Evolutionary conservation across 2,329 filamentous ascomycete genomes (phyloP), one percentile per base, ranked within the genome.

Genomic region (Clonostachys byssicola): DNA sequence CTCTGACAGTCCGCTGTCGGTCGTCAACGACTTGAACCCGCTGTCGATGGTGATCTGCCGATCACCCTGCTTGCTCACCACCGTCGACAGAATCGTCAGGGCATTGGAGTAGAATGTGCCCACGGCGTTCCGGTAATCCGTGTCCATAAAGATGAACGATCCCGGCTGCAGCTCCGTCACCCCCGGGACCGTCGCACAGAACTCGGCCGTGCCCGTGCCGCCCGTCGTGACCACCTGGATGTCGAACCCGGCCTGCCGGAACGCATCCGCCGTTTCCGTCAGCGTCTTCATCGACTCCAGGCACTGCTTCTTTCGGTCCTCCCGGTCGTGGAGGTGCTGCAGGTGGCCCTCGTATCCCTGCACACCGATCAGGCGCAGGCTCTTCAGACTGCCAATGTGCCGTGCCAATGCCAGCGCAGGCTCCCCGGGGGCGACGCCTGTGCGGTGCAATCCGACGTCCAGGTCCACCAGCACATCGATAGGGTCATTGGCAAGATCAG

Each of bases 91-190:
- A 7, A 78, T 65, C 0, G 72, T 73, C 23, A 78, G 51, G 42
- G 72, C 77, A 51, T 78, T 72, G 1, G 64, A 62, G 54, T 74
- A 80, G 47, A 69, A 68, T 0, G 63, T 60, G 1, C 76, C 76
- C 0, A 79, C 64, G 1, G 76, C 76, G 45, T 75, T 73, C 4
- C 74, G 68, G 52, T 80, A 80, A 53, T 80, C 76, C 3, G 75
- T 76, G 48, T 80, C 76, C 76, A 80, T 80, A 55, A 80, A 79
- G 47, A 80, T 68, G 49, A 80, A 80, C 0, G 72, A 76, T 0
- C 76, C 76, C 0, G 76, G 76, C 53, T 80, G 76, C 2, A 80
- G 61, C 52, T 80, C 76, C 2, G 75, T 80, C 1, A 80, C 66
- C 0, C 75, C 75, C 0, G 70, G 67, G 0, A 76, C 73, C 0